Percentiles rank a stretch among this genome's conserved stretches.
These are phyloP conservation scores for Liquidambar formosana DNA, from an alignment of 164 flowering plant species.

Conservation along the genomic window DNA sequence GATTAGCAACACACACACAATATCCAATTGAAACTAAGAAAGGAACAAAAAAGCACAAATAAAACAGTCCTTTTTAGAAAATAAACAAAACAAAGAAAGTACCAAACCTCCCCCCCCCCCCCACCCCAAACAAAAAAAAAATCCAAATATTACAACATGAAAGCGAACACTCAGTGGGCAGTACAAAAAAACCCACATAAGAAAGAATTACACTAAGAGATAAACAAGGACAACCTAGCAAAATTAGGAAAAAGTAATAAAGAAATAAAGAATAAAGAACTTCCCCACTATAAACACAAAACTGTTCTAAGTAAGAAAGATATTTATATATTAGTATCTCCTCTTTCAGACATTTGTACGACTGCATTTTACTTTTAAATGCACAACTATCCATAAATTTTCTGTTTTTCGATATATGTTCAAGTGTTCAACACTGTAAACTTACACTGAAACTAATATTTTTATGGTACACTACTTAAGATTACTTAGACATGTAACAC, in stretches of 20 bases:
- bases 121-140: no score
- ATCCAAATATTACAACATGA: no score
- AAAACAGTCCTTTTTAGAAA: not conserved
- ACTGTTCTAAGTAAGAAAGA: not conserved
- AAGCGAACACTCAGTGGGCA: no score
- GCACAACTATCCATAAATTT: no score
- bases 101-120: no score
- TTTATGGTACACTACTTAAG: no score
- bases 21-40: not conserved
- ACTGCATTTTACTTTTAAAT: no score
- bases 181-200: not conserved
- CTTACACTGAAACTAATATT: no score
- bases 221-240: not conserved
- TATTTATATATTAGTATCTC: not conserved
- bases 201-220: not conserved
- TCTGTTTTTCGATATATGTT: no score
- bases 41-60: not conserved
- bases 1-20: not conserved
- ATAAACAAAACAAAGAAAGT: no score
- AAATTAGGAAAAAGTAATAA: not conserved
- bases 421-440: no score
- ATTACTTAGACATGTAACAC: no score
- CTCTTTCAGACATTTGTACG: not conserved
- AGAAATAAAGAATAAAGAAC: not conserved
- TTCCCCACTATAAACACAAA: not conserved